Evolutionary conservation across 176 grass and related monocot species (phyloP).

Genomic region (Puccinellia tenuiflora): DNA sequence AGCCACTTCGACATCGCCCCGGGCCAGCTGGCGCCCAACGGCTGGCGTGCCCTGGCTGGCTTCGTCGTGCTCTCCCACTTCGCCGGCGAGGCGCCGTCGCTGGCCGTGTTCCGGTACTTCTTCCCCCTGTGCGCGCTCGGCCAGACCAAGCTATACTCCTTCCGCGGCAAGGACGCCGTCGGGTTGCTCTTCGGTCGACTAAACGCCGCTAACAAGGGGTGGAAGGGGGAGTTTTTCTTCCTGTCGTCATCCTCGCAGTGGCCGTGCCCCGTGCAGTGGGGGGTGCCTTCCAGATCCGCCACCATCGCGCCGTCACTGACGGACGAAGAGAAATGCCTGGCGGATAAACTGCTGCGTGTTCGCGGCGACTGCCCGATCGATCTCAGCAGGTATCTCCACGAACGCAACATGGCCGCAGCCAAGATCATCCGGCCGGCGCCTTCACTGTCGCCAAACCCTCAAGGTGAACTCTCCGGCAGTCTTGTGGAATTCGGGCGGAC

Average conservation of each 20-base stretch:
- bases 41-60: background rate
- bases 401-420: background rate
- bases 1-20: background rate
- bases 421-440: background rate
- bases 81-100: background rate
- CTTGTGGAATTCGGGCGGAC: background rate
- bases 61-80: background rate
- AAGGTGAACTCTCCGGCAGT: background rate
- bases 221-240: background rate
- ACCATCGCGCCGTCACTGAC: background rate
- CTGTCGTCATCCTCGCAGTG: background rate
- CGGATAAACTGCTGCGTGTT: background rate
- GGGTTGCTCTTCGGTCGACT: background rate
- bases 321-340: background rate
- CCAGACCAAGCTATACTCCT: background rate
- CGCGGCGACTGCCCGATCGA: background rate
- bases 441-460: background rate
- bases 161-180: background rate
- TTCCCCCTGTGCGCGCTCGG: background rate
- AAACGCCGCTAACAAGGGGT: background rate
- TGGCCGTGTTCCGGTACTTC: constrained; percentile 3
- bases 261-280: background rate
- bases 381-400: background rate
- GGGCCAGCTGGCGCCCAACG: background rate
- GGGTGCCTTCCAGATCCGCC: background rate